Evolutionary conservation across 352 stramenopile species (phyloP).

Genomic region (Globisporangium rhizosaccharum): DNA sequence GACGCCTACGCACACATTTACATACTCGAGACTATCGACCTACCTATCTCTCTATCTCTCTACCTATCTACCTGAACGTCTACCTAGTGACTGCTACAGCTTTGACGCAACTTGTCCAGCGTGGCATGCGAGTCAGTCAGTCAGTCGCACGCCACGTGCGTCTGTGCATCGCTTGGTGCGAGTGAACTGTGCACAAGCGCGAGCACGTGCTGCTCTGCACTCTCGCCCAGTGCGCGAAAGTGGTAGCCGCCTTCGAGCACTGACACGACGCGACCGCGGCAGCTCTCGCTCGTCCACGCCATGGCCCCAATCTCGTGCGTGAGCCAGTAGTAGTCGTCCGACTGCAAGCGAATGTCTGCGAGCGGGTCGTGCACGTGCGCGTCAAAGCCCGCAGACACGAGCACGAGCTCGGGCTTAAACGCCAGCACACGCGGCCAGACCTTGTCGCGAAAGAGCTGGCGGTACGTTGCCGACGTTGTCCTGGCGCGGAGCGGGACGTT

Average conservation of each 20-base stretch:
- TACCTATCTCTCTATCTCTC: too few species aligned
- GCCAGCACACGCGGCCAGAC: slow-evolving; percentile 30
- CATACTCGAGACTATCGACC: too few species aligned
- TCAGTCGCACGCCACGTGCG: background rate
- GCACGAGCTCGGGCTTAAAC: slow-evolving; percentile 79
- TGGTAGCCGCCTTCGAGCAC: slow-evolving; percentile 59
- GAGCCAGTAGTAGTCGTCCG: slow-evolving; percentile 55
- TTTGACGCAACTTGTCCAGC: too few species aligned
- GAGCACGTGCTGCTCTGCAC: slow-evolving; percentile 41
- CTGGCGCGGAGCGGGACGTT: slow-evolving; percentile 39
- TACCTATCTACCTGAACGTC: too few species aligned
- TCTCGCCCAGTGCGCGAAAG: slow-evolving; percentile 36
- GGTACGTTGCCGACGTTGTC: slow-evolving; percentile 32
- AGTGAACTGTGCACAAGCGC: slow-evolving; percentile 34
- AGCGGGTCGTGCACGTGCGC: slow-evolving; percentile 45
- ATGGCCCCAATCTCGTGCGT: slow-evolving; percentile 33
- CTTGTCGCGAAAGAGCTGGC: slow-evolving; percentile 23
- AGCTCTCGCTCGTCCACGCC: slow-evolving; percentile 26
- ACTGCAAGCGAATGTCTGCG: slow-evolving; percentile 34
- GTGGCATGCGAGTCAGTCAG: background rate
- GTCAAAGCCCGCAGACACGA: slow-evolving; percentile 87
- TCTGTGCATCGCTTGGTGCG: background rate
- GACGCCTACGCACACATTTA: background rate
- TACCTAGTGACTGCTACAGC: background rate
- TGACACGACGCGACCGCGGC: slow-evolving; percentile 43